Evolutionary conservation across 352 stramenopile genomes (phyloP).

Genomic region (Phytophthora capsici): DNA sequence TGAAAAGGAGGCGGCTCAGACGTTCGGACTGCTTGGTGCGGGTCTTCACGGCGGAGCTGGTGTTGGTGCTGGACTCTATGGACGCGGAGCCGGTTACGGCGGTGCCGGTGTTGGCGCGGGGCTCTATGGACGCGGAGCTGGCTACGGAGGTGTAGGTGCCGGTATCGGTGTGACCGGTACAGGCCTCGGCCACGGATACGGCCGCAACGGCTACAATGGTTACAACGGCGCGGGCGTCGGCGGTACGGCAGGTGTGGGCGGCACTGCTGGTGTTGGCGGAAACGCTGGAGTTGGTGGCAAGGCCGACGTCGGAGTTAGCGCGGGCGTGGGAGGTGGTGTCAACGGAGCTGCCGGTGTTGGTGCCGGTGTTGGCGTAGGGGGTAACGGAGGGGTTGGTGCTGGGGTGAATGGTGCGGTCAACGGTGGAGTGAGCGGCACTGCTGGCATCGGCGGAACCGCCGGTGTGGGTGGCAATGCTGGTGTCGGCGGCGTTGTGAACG

Average conservation of each 20-base stretch:
- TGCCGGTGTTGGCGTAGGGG: too few relatives aligned
- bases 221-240: neutral
- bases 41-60: constrained; percentile 1
- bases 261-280: neutral
- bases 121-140: neutral
- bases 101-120: neutral
- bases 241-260: too few relatives aligned
- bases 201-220: neutral
- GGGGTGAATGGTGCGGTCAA: neutral
- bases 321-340: neutral
- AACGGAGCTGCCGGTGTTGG: neutral
- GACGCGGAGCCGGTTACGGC: neutral
- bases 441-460: neutral
- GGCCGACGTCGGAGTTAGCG: neutral
- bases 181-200: neutral
- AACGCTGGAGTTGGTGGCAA: neutral
- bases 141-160: neutral
- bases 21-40: constrained; percentile 16
- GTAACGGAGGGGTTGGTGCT: neutral
- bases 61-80: constrained; percentile 2
- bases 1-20: constrained; percentile 19
- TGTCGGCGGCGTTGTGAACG: neutral
- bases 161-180: neutral
- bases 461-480: neutral
- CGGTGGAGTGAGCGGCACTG: too few relatives aligned